A percentile compares a stretch with the other conserved stretches of the same genome.
Evolutionary conservation across 805 yeast genomes (phyloP).

Genomic region (Myxozyma lipomycoides): DNA sequence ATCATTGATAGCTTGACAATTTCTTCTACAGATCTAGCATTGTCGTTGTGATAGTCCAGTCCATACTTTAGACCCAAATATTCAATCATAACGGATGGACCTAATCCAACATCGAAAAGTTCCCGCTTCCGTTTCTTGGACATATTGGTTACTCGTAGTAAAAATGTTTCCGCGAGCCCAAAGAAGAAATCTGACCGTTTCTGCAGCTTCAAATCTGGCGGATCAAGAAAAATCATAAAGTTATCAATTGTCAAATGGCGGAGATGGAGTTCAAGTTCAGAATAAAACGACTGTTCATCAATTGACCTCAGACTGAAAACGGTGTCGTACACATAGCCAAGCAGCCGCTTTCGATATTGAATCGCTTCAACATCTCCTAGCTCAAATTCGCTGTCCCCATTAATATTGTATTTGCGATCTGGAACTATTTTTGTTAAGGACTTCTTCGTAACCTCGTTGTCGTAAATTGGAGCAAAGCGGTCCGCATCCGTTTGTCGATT

Average conservation of each 20-base stretch:
- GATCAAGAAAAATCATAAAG: conserved; percentile 8
- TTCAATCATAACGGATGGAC: conserved; percentile 5
- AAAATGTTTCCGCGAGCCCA: conserved; percentile 9
- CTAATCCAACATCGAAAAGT: conserved; percentile 13
- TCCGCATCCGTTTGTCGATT: conserved; percentile 2
- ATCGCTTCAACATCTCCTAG: conserved; percentile 4
- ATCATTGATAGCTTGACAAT: conserved; percentile 7
- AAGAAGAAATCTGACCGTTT: conserved; percentile 7
- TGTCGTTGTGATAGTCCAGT: neutral
- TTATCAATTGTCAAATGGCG: conserved; percentile 8
- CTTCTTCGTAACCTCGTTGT: conserved; percentile 16
- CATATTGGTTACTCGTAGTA: conserved; percentile 1
- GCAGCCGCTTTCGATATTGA: neutral
- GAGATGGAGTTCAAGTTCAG: conserved; percentile 12
- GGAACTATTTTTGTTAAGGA: neutral
- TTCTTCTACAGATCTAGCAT: neutral
- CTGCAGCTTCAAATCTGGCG: conserved; percentile 10
- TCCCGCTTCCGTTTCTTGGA: conserved; percentile 9
- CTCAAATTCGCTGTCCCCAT: neutral
- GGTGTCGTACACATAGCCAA: conserved; percentile 7
- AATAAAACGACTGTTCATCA: conserved; percentile 10
- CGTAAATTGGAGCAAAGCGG: conserved; percentile 9
- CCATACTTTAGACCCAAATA: conserved; percentile 1
- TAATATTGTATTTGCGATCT: neutral
- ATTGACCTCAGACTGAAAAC: neutral